These are phyloP conservation scores for Phytophthora citricola DNA, from an alignment of 352 stramenopile species.

Conservation along the genomic window DNA sequence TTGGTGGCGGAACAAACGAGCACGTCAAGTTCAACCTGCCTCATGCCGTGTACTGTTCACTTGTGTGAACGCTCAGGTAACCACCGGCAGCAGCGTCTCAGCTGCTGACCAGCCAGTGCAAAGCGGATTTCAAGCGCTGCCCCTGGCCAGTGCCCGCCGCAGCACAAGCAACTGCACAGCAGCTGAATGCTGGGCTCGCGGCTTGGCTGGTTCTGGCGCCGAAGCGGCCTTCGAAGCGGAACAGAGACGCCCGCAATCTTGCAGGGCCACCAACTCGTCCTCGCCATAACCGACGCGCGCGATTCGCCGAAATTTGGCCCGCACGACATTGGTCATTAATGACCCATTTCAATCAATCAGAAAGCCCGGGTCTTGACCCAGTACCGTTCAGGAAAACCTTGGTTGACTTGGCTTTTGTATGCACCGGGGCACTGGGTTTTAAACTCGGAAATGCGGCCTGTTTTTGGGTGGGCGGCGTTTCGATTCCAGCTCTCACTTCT, in stretches of 20 bases:
- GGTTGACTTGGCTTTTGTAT: conserved; percentile 3
- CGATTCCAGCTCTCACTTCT: conserved; percentile 41
- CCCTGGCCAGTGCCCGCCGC: conserved; percentile 1
- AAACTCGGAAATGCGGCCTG: conserved; percentile 18
- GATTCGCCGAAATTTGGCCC: conserved; percentile 28
- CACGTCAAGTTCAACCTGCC: conserved; percentile 23
- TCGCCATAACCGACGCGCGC: background rate
- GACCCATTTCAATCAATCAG: conserved; percentile 25
- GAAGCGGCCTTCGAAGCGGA: conserved; percentile 2
- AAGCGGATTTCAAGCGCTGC: background rate
- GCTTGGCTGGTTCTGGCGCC: conserved; percentile 28
- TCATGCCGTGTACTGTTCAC: conserved; percentile 17
- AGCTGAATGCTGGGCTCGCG: background rate
- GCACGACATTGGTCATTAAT: conserved; percentile 20
- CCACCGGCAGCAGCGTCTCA: conserved; percentile 15
- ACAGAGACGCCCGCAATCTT: conserved; percentile 24
- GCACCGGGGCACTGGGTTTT: conserved; percentile 8
- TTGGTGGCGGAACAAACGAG: conserved; percentile 16
- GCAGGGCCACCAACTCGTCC: conserved; percentile 34
- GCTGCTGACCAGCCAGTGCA: conserved; percentile 24
- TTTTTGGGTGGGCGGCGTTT: conserved; percentile 37
- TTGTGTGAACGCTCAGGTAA: conserved; percentile 15
- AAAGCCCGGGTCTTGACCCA: background rate
- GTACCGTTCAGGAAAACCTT: background rate
- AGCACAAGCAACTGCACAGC: too few species aligned